Evolutionary conservation across 768 basidiomycete species (phyloP).

Genomic region (Stropharia rugosoannulata): DNA sequence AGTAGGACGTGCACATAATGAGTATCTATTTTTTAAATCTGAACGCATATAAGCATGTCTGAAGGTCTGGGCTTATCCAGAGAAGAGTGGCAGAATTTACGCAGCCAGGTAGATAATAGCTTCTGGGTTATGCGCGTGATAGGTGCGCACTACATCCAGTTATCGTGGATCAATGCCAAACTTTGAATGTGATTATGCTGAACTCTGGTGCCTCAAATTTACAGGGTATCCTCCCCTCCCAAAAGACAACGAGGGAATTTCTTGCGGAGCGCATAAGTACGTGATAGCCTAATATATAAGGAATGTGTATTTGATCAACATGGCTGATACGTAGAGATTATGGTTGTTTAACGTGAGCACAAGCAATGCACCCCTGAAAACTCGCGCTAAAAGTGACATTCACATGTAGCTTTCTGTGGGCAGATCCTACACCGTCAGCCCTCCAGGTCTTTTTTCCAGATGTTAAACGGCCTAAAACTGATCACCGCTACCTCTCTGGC

Average conservation of each 20-base stretch:
- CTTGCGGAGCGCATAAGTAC: conserved; percentile 90
- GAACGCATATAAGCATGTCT: conserved; percentile 61
- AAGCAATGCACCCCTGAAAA: neutral
- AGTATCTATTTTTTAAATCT: neutral
- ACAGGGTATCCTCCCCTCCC: conserved; percentile 88
- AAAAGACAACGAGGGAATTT: conserved; percentile 74
- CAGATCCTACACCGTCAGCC: conserved; percentile 78
- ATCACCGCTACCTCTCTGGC: conserved; percentile 36
- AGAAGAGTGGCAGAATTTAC: conserved; percentile 69
- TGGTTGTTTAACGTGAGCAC: conserved; percentile 78
- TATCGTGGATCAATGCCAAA: neutral
- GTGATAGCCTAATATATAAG: neutral
- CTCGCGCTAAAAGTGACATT: neutral
- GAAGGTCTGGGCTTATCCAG: conserved; percentile 70
- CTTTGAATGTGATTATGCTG: neutral
- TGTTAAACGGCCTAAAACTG: conserved; percentile 29
- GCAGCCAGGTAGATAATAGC: conserved; percentile 72
- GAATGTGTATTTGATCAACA: neutral
- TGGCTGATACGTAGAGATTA: conserved; percentile 61
- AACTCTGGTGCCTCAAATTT: neutral
- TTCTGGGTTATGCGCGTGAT: conserved; percentile 92
- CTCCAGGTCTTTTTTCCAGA: conserved; percentile 75
- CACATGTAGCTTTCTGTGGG: conserved; percentile 70
- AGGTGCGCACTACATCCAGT: conserved; percentile 37
- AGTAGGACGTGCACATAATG: conserved; percentile 23